Base-by-base conservation (phyloP, 768 basidiomycete species). In the Naganishia kalamii region DNA sequence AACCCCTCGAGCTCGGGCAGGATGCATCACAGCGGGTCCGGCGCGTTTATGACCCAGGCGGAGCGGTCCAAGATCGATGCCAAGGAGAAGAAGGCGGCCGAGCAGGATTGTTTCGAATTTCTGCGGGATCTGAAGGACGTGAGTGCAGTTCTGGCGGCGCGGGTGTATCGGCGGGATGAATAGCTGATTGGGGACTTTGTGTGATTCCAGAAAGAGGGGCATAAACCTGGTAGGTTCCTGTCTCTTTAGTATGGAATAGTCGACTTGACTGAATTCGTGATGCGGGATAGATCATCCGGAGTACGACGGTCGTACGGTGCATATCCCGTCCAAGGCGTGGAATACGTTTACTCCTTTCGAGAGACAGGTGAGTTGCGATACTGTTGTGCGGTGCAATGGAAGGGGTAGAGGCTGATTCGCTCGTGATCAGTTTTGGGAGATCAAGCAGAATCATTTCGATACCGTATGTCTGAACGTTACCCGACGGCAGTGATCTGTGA, bases 381-480 rank as follows among this genome's bases (percentile, higher is more conserved):
- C 92, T 90, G 83, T 87, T 84, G 17, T 6, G 44, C 40, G 0
- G 11, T 12, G n/a, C 11, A 35, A n/a, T n/a, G n/a, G n/a, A n/a
- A 8, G 12, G 13, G 15, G 1, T 41, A 17, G 30, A 52, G 3
- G 32, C 52, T 50, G 35, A 13, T 40, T 2, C 25, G 10, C 40
- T 21, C 10, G 3, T 15, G 8, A 37, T 35, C 72, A 90, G 84
- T 89, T 89, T 70, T 82, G 82, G 81, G 78, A 91, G 83, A 99
- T 99, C 81, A 99, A 97, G 76, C 91, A 94, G 78, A 88, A 92
- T 72, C 92, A 98, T 74, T 97, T 86, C 75, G 96, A 99, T 78
- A 99, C 96, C 19, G 54, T 57, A 57, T 15, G 54, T 57, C 6
- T 35, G 88, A 89, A 71, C 68, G 76, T 70, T 44, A 0, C 4